Conservation (phyloP, 768 basidiomycete species). For the Rhodocollybia butyracea region DNA sequence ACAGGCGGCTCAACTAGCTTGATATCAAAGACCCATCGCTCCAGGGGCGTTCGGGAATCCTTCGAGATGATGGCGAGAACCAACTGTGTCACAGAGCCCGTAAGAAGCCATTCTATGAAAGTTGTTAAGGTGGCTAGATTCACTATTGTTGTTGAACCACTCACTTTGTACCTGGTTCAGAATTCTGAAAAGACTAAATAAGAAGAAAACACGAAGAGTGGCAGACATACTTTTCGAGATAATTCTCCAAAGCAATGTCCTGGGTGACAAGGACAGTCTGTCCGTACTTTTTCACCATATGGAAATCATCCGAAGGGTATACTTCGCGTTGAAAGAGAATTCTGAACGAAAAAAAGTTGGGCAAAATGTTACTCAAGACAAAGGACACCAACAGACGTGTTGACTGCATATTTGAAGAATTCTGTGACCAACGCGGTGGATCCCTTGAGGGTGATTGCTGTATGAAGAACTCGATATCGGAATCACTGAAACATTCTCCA, state of each 20-base stretch:
- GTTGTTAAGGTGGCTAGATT: neutral
- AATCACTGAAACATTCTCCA: too few species aligned
- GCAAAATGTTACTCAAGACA: neutral
- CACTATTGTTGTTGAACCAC: slow-evolving; percentile 20
- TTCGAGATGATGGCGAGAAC: slow-evolving; percentile 96
- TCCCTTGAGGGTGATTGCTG: slow-evolving; percentile 94
- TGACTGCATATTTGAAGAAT: slow-evolving; percentile 99
- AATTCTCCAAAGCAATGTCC: slow-evolving; percentile 89
- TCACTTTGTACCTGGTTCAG: slow-evolving; percentile 88
- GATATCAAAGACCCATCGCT: slow-evolving; percentile 98
- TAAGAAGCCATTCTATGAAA: slow-evolving; percentile 84
- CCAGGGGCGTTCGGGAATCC: slow-evolving; percentile 86
- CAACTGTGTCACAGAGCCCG: slow-evolving; percentile 88
- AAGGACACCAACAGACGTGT: slow-evolving; percentile 61
- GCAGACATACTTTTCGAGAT: slow-evolving; percentile 68
- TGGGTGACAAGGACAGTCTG: slow-evolving; percentile 93
- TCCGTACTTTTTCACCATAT: slow-evolving; percentile 99
- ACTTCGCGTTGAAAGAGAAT: slow-evolving; percentile 96
- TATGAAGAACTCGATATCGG: too few species aligned
- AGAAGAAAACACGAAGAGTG: slow-evolving; percentile 1
- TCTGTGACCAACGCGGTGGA: slow-evolving; percentile 93
- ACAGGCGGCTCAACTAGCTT: slow-evolving; percentile 69
- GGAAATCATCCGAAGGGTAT: slow-evolving; percentile 97
- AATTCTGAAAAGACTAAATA: slow-evolving; percentile 51
- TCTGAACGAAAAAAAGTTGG: slow-evolving; percentile 38